Evolutionary conservation across 768 basidiomycete species (phyloP), one percentile per base, ranked within the genome.

Genomic region (Cyclocybe aegerita): DNA sequence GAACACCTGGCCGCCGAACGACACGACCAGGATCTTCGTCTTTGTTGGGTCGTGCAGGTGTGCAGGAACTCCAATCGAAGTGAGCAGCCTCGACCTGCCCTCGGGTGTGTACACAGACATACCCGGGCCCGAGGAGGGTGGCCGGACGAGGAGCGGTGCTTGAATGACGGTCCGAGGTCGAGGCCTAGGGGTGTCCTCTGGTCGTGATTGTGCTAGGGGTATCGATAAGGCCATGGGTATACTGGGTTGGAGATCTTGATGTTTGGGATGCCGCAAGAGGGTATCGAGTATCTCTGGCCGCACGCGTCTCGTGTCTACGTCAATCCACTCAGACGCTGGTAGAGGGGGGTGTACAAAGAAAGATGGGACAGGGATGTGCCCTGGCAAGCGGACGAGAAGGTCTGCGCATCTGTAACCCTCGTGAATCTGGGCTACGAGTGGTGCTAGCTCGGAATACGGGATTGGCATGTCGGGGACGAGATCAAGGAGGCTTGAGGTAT

Each of bases 1-100:
- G 64, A 91, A 85, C 7, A 83, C 70, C 58, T 92, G 89, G 0
- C 89, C 89, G 11, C 89, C 89, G 60, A 92, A 92, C 1, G 88
- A 90, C 6, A 92, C 86, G 23, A 91, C 70, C 23, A 91, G 74
- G 37, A 92, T 79, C 59, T 81, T 86, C 2, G 79, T 82, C 15
- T 55, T 65, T 4, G 55, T 51, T 0, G 73, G 65, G 50, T 83
- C 73, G 33, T 83, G 80, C 5, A 75, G 63, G 12, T 78, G 57
- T 9, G 48, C 43, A 0, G 88, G 86, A 0, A 92, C 67, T 15
- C 86, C 87, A 38, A 88, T 74, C 1, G 76, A 75, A 1, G 63
- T 54, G 3, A 90, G 75, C n/a, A 90, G 64, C 5, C 60, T 62
- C 9, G 72, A 60, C n/a, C 87, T 77, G 10, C 85, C 85, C 44